Base-by-base conservation (phyloP, 495 filamentous ascomycete species). In the Xanthoparmelia taractica region DNA sequence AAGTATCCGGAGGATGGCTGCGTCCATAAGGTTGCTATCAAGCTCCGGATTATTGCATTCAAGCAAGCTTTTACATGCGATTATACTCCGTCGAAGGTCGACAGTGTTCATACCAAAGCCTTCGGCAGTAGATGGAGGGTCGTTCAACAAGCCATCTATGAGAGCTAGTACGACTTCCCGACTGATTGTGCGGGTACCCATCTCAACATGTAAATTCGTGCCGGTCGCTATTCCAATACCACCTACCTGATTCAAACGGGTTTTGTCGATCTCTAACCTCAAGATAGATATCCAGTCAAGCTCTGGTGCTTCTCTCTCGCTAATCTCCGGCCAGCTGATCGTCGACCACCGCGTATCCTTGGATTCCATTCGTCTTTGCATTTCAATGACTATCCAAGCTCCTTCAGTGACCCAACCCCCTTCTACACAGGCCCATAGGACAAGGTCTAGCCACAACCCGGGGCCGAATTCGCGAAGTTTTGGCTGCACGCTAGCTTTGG, bases 341-440 rank as follows among this genome's bases (percentile, higher is more conserved):
- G 63, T 60, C 8, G 62, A 67, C 67, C 67, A 71, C 25, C 58
- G 56, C 15, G 40, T 65, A 57, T 73, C 72, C 45, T 75, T 69
- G 36, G 76, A 75, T 1, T 71, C 75, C 41, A 65, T 70, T 48
- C 69, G 71, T 50, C 65, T 65, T 50, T 60, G 65, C 69, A 82
- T 73, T 55, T 76, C 69, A 41, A 75, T 67, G 1, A 86, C 60
- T 8, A 88, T 74, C 57, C 72, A 75, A 50, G 75, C 68, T 27
- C 82, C 85, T 65, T 85, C 81, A 52, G 69, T 71, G 13, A 80
- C 69, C 74, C 82, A 84, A 8, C 81, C 81, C 63, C 84, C 81
- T 67, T 87, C 83, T 33, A 87, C 75, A 68, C 85, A 88, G 61
- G 80, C 82, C 85, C 85, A 88, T 11, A 88, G 75, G 54, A 87